These are phyloP conservation scores for Capillidium heterosporum DNA, from an alignment of 371 early-diverging fungal species.

Conservation along the genomic window DNA sequence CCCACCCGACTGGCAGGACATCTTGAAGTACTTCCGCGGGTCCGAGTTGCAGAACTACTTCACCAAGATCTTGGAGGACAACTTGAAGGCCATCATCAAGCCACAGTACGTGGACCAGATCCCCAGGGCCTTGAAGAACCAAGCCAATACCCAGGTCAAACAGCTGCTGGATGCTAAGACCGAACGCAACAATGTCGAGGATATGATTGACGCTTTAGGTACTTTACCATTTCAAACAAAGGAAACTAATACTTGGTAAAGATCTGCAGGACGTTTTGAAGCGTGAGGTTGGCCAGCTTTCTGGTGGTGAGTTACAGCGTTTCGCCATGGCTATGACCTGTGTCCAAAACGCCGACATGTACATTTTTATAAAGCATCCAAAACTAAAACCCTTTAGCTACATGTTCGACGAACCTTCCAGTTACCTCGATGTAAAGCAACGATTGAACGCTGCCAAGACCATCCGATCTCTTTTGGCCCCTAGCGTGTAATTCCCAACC, in stretches of 20 bases:
- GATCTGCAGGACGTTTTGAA: constrained; percentile 74
- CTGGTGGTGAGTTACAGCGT: constrained; percentile 99
- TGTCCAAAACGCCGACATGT: constrained; percentile 84
- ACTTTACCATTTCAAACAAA: constrained; percentile 2
- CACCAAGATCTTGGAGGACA: constrained; percentile 93
- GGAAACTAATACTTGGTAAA: constrained; percentile 8
- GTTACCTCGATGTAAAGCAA: constrained; percentile 99
- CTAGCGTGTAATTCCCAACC: constrained; percentile 20
- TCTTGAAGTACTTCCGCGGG: constrained; percentile 95
- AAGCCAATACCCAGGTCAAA: constrained; percentile 29
- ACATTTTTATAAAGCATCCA: constrained; percentile 13
- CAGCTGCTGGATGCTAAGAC: constrained; percentile 54
- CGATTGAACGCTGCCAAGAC: constrained; percentile 93
- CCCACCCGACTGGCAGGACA: constrained; percentile 94
- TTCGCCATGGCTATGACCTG: constrained; percentile 90
- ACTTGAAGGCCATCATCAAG: constrained; percentile 87
- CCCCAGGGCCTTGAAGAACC: constrained; percentile 70
- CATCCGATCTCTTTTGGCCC: constrained; percentile 71
- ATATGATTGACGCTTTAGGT: constrained; percentile 58
- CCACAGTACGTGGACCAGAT: constrained; percentile 98
- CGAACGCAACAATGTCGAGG: constrained; percentile 51
- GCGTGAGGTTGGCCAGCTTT: constrained; percentile 82
- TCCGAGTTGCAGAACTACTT: constrained; percentile 99
- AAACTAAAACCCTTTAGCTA: constrained; percentile 30
- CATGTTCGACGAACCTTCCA: constrained; percentile 99